phyloP scores from a whole-genome alignment of 192 early-diverging fungal genomes.

The Dissophora ornata region DNA sequence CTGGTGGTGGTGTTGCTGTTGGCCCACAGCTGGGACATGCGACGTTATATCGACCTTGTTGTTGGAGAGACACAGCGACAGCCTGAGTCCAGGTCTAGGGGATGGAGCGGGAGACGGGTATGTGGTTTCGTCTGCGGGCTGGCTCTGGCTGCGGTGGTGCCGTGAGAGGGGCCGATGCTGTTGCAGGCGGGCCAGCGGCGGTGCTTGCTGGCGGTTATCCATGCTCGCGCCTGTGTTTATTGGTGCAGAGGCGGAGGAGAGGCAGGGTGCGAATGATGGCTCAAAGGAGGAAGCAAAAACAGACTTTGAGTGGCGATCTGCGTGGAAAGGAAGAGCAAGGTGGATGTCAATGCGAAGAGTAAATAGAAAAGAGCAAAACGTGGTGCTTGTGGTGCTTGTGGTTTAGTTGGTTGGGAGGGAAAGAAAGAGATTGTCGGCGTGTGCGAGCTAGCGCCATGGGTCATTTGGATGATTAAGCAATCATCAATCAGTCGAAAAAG shows the following conservation, averaged over 20 bases:
- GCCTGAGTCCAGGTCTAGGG: conserved; percentile 42
- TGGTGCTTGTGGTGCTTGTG: not conserved
- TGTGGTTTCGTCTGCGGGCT: conserved; percentile 7
- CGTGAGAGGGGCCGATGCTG: not conserved
- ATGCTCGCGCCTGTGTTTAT: too few relatives aligned
- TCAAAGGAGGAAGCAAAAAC: too few relatives aligned
- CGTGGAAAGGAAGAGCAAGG: not conserved
- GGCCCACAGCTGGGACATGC: conserved; percentile 8
- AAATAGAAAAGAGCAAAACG: not conserved
- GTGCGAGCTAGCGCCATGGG: too few relatives aligned
- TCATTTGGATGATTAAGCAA: too few relatives aligned
- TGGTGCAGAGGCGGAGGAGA: not conserved
- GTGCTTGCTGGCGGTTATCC: not conserved
- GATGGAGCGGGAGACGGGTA: conserved; percentile 50
- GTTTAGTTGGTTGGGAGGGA: not conserved
- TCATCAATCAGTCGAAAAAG: too few relatives aligned
- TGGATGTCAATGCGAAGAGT: not conserved
- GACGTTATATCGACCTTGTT: conserved; percentile 33
- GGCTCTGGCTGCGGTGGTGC: conserved; percentile 5
- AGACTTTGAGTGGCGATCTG: too few relatives aligned
- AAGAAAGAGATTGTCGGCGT: too few relatives aligned
- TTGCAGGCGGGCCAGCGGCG: not conserved
- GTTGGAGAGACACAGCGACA: conserved; percentile 40
- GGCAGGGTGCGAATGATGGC: too few relatives aligned
- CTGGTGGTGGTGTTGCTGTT: not conserved